Evolutionary conservation across 225 moss, liverwort and hornwort species (phyloP), one percentile per base, ranked within the genome.

Genomic region (Sphagnum contortum): DNA sequence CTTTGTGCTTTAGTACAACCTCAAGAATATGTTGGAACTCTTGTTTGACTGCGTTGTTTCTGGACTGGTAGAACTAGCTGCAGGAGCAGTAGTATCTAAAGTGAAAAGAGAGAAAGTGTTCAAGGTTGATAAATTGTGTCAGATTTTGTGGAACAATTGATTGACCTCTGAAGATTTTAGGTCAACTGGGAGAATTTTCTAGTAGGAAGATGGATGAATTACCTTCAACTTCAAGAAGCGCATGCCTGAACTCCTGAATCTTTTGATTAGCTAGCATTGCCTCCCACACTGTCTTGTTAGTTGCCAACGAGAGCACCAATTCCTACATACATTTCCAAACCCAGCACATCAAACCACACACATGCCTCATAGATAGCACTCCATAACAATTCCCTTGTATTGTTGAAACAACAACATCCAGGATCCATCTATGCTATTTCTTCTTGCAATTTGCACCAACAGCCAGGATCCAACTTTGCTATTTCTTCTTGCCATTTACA

Each of bases 271-370:
- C 68, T 75, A 83, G 55, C 59, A 83, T 77, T 45, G 83, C 83
- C 65, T 83, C 80, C 80, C 80, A 83, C 64, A 83, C 76, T 48
- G 62, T 77, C 50, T 77, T 77, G 57, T 96, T 92, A 50, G 75
- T 88, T 57, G 92, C 95, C 57, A 96, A 71, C 2, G 92, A 92
- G 57, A 80, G 71, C 60, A 92, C 95, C 83, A 96, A 87, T 44
- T 73, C 83, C 88, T 95, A 80, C 70, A 57, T 46, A 48, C 12
- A 57, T n/a, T n/a, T n/a, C n/a, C n/a, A n/a, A n/a, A n/a, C n/a
- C n/a, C n/a, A n/a, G n/a, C n/a, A n/a, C n/a, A n/a, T n/a, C n/a
- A n/a, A n/a, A n/a, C n/a, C n/a, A n/a, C n/a, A n/a, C n/a, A n/a
- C n/a, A n/a, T n/a, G n/a, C n/a, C n/a, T n/a, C n/a, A n/a, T n/a